Evolutionary conservation across 2,329 filamentous ascomycete species (phyloP).

Genomic region (Diaporthe humulicola): DNA sequence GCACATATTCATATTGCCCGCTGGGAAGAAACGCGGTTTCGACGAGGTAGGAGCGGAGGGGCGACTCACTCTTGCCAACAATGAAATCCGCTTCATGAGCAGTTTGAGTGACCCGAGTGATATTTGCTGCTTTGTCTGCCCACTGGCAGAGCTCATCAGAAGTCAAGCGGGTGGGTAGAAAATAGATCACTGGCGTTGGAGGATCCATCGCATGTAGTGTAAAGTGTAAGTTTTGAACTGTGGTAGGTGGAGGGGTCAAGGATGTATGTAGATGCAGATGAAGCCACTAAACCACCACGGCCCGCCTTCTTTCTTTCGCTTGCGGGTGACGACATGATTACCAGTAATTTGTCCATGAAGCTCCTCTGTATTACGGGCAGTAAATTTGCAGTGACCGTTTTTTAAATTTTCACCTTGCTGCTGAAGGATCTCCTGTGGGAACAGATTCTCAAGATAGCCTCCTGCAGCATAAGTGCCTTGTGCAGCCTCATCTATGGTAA

Average conservation of each 20-base stretch:
- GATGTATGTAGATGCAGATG: neutral
- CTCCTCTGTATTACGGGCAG: neutral
- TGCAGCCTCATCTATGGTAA: neutral
- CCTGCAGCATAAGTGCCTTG: neutral
- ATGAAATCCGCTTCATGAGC: slow-evolving; percentile 79
- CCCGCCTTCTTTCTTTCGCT: neutral
- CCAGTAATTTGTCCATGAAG: neutral
- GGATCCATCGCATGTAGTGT: slow-evolving; percentile 46
- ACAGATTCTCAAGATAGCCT: neutral
- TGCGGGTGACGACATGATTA: neutral
- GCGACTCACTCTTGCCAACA: slow-evolving; percentile 69
- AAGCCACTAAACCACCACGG: neutral
- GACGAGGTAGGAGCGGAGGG: no score
- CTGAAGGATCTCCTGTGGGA: neutral
- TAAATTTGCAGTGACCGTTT: neutral
- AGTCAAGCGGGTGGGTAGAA: slow-evolving; percentile 79
- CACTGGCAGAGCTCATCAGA: slow-evolving; percentile 72
- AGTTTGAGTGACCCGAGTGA: slow-evolving; percentile 84
- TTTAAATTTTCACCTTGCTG: neutral
- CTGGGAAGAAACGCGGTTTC: neutral
- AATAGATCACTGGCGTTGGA: slow-evolving; percentile 74
- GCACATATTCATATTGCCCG: neutral
- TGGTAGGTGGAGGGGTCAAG: neutral
- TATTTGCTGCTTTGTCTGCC: slow-evolving; percentile 72
- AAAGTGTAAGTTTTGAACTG: neutral